phyloP scores from a whole-genome alignment of 495 filamentous ascomycete species.

The Chaetomium cochliodes region DNA sequence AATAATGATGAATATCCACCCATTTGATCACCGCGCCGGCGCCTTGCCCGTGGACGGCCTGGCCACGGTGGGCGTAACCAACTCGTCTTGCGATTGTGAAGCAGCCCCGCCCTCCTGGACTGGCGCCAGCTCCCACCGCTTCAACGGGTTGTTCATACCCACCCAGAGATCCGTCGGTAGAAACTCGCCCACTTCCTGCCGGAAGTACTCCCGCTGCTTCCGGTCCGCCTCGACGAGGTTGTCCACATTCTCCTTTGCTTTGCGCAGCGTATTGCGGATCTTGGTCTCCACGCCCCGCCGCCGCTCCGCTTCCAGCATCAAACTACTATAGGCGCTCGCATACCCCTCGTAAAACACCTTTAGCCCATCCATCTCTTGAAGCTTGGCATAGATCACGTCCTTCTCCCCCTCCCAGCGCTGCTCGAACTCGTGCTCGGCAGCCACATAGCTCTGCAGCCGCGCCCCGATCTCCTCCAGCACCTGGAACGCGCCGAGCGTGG shows the following conservation, averaged over 20 bases:
- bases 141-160: slow-evolving; percentile 50
- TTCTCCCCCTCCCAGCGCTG: slow-evolving; percentile 74
- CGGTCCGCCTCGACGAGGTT: slow-evolving; percentile 73
- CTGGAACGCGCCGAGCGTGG: slow-evolving; percentile 57
- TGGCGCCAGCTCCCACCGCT: slow-evolving; percentile 46
- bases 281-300: slow-evolving; percentile 67
- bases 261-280: slow-evolving; percentile 69
- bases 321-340: slow-evolving; percentile 73
- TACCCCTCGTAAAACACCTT: slow-evolving; percentile 80
- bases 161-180: slow-evolving; percentile 90
- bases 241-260: slow-evolving; percentile 71
- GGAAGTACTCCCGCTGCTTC: slow-evolving; percentile 73
- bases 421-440: slow-evolving; percentile 67
- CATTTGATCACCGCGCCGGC: background rate
- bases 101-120: slow-evolving; percentile 29
- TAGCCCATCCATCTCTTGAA: slow-evolving; percentile 71
- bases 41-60: slow-evolving; percentile 17
- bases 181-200: slow-evolving; percentile 77
- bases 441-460: slow-evolving; percentile 65
- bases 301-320: slow-evolving; percentile 78
- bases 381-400: slow-evolving; percentile 60
- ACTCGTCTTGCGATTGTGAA: slow-evolving; percentile 13
- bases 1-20: background rate
- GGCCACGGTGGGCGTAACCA: slow-evolving; percentile 24
- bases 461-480: slow-evolving; percentile 66